Base-by-base conservation (phyloP, 768 basidiomycete genomes). In the Boletus sp. region DNA sequence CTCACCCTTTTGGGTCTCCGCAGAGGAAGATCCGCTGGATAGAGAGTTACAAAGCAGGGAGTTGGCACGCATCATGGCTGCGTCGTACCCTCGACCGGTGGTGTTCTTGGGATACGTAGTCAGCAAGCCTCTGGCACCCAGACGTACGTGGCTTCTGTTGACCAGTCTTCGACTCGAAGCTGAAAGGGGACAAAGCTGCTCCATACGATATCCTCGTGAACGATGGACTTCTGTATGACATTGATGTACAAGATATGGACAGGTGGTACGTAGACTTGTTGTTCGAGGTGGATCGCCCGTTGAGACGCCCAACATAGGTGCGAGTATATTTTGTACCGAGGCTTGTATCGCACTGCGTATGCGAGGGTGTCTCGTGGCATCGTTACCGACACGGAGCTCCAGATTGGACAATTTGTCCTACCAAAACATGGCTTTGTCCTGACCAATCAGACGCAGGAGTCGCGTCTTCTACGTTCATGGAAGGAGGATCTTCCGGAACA, bases 311-410 rank as follows among this genome's bases (percentile, higher is more conserved):
- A 42, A 47, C 7, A 15, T 56, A 88, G 90, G 90, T 96, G 93
- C 74, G 90, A 95, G 76, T 95, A 95, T 66, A 92, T 96, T 49
- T 74, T 92, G 28, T 95, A 92, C 68, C 83, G 92, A 11, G 90
- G 87, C 2, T 64, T 92, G 28, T 87, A 90, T 67, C 79, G 89
- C 17, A 90, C 89, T 3, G 76, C 86, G n/a, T 95, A 92, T 67
- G 92, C 88, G 0, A 82, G 93, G 17, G 71, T 96, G 17, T 90
- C 92, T 11, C 82, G 91, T 18, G 86, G 90, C 24, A 85, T 84
- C 35, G 88, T 96, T 60, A 94, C 91, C 28, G 94, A 96, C 65
- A 95, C 94, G 1, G 92, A 95, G 66, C 78, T 94, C 50, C 94
- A 94, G 72, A 83, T 95, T 37, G 92, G 86, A 11, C 91, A 90